These are phyloP conservation scores for Malus hybrid DNA, from an alignment of 331 rosid species.

Conservation along the genomic window DNA sequence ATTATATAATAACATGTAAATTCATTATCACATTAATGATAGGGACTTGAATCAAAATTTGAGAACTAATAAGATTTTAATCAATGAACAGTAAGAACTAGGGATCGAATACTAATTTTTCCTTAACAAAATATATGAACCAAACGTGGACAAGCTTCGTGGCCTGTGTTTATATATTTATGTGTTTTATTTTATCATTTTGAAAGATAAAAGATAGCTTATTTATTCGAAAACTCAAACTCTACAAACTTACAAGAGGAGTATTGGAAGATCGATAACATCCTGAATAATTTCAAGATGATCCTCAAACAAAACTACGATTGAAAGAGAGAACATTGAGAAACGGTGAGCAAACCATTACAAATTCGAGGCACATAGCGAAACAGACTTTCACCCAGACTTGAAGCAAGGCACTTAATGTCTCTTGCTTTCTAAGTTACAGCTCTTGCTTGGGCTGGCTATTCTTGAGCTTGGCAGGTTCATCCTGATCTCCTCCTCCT, in stretches of 20 bases:
- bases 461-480: slow-evolving; percentile 2
- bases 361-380: neutral
- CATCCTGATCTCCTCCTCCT: neutral
- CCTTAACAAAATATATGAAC: neutral
- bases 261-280: neutral
- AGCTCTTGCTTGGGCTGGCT: slow-evolving; percentile 42
- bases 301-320: neutral
- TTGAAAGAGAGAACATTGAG: neutral
- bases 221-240: neutral
- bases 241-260: neutral
- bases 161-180: neutral
- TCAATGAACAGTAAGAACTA: too few relatives aligned
- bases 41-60: too few relatives aligned
- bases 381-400: neutral
- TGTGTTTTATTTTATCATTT: too few relatives aligned
- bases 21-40: too few relatives aligned
- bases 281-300: neutral
- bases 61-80: too few relatives aligned
- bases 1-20: too few relatives aligned
- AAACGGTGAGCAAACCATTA: neutral
- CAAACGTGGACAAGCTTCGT: neutral
- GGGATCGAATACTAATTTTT: too few relatives aligned
- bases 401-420: neutral
- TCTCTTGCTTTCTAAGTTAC: neutral
- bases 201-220: neutral